Evolutionary conservation across 2,329 filamentous ascomycete species (phyloP).

Genomic region (Sporothrix protearum): DNA sequence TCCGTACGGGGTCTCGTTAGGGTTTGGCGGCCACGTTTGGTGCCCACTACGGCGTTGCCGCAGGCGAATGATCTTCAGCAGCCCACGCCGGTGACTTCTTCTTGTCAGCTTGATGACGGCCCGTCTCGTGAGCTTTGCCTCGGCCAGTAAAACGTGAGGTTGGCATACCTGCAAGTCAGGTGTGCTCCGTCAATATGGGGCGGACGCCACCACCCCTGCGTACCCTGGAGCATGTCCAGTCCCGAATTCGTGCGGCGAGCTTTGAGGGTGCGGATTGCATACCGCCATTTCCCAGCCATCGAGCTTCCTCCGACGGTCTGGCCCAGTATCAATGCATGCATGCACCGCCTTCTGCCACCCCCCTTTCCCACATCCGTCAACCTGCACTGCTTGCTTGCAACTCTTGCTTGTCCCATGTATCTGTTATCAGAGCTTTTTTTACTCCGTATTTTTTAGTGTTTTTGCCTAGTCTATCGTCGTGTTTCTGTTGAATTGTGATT

Average conservation of each 20-base stretch:
- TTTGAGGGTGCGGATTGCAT: slow-evolving; percentile 4
- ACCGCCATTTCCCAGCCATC: slow-evolving; percentile 15
- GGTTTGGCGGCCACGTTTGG: background rate
- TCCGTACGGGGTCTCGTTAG: background rate
- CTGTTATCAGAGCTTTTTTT: background rate
- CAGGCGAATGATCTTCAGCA: slow-evolving; percentile 5
- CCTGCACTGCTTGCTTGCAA: background rate
- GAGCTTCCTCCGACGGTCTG: slow-evolving; percentile 11
- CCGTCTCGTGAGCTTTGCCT: slow-evolving; percentile 20
- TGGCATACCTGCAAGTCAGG: background rate
- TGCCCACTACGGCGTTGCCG: background rate
- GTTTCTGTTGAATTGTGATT: background rate
- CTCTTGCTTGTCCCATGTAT: slow-evolving; percentile 1
- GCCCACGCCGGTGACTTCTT: background rate
- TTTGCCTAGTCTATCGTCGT: too few species aligned
- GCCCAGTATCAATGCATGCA: slow-evolving; percentile 13
- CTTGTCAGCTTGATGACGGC: background rate
- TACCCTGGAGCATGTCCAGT: background rate
- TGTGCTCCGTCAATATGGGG: background rate
- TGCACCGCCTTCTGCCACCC: background rate
- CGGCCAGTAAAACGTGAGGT: slow-evolving; percentile 11
- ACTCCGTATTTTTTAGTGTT: background rate
- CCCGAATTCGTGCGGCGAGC: background rate
- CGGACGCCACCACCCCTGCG: background rate
- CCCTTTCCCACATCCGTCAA: background rate